Base-by-base conservation (phyloP, 1,284 basidiomycete genomes). In the Trametes sp. region DNA sequence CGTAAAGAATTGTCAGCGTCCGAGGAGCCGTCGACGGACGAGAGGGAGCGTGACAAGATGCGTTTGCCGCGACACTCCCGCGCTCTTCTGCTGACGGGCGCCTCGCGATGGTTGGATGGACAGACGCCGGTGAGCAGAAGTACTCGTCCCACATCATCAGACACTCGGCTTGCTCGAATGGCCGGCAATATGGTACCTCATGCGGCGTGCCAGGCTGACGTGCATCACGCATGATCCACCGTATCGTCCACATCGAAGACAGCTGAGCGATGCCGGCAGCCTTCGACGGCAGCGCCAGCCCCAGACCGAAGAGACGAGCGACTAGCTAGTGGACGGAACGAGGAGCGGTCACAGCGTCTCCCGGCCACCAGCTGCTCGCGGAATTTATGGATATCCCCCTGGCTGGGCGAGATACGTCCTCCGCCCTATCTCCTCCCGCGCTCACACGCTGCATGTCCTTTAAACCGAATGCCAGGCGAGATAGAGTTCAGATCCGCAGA, bases 391-490 rank as follows among this genome's bases (percentile, higher is more conserved):
- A n/a, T 41, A 48, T n/a, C 26, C 10, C 14, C 46, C 45, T 46
- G 48, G 48, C 19, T 26, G 42, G 48, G 33, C 52, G 38, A 28
- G 36, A 50, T 33, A 28, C 50, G 36, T 35, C 29, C 8, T 26
- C 59, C 59, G 52, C 29, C 29, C 46, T 60, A 60, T 54, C 59
- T 49, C 59, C 59, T 21, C 51, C 42, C 50, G 29, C 29, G 48
- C 48, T 49, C 48, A 21, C 48, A 31, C 33, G 33, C 33, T 16
- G 13, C 44, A 54, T 9, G 51, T 35, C 42, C 42, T 36, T 23
- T 21, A 31, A 21, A 49, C 28, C 35, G 44, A 33, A 23, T 14
- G 51, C 19, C n/a, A 48, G 57, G 52, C 26, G 36, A 51, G 61
- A 46, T 66, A 56, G 38, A 38, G 56, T 61, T 58, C 50, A 51